Evolutionary conservation across 164 flowering plant genomes (phyloP), one percentile per base, ranked within the genome.

Genomic region (Litsea cubeba): DNA sequence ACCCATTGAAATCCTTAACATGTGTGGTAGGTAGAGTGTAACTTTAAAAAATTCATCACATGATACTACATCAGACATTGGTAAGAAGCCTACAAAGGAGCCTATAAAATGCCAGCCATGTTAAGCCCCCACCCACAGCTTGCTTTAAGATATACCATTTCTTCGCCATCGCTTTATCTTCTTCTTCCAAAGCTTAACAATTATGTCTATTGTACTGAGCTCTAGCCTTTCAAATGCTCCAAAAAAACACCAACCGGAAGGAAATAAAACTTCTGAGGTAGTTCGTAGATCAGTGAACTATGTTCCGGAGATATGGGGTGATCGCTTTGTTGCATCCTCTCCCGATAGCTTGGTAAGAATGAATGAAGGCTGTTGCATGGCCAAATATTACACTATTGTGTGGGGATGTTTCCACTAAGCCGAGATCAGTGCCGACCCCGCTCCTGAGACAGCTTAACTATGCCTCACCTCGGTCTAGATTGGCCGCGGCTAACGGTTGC

Each of bases 231-330:
- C 66, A 7, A 32, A 63, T 63, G 32, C 14, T 24, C 32, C 28
- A 22, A 63, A 10, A 6, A 63, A 23, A 25, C 2, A 24, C 23
- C 66, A 22, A 0, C 15, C 3, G 66, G 5, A 63, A 8, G 26
- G 26, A 25, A 63, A 63, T 22, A 24, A 12, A 8, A 63, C 6
- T 22, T 7, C 24, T 4, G 54, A 62, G 26, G 32, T 71, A 11
- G 58, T 40, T 62, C 75, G 75, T 0, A 23, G 30, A 7, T 46
- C 62, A 14, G 75, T 62, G 46, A 24, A 25, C 24, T 73, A 17
- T 51, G 63, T 49, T 26, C 75, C 75, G 0, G 49, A 40, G 0
- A 49, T 65, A 20, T 73, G 75, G 75, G 75, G 75, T 23, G 70
- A 65, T 28, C 25, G 65, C 75, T 73, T 73, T 46, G 20, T 50